phyloP scores from a whole-genome alignment of 2,329 filamentous ascomycete species.

The Sporothrix curviconia region DNA sequence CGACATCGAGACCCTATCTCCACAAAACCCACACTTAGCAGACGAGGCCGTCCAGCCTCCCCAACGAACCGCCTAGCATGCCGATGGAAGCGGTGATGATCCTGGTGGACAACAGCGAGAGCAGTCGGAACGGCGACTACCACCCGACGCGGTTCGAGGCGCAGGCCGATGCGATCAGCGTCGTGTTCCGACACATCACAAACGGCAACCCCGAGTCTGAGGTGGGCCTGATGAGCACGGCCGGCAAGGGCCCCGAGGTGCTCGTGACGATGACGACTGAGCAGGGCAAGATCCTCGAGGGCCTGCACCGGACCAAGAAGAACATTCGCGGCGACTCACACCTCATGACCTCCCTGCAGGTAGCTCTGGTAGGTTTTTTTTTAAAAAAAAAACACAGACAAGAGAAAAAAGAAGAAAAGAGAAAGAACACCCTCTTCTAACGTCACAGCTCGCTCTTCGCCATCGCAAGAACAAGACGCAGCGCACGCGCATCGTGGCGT shows the following conservation, averaged over 20 bases:
- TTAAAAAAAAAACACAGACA: no score
- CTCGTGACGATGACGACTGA: conserved; percentile 94
- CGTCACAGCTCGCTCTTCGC: conserved; percentile 76
- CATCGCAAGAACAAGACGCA: conserved; percentile 97
- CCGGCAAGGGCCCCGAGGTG: conserved; percentile 92
- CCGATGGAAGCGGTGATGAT: conserved; percentile 99
- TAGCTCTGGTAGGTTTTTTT: conserved; percentile 61
- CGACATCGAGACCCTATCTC: neutral
- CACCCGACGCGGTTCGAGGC: conserved; percentile 93
- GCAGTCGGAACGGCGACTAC: conserved; percentile 90
- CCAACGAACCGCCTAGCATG: conserved; percentile 59
- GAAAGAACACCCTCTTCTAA: no score
- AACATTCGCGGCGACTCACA: conserved; percentile 89
- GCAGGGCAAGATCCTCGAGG: conserved; percentile 89
- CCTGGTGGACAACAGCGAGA: conserved; percentile 98
- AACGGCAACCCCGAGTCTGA: conserved; percentile 94
- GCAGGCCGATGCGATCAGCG: conserved; percentile 88
- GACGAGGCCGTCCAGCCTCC: conserved; percentile 1
- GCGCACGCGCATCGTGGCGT: conserved; percentile 90
- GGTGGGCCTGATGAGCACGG: conserved; percentile 98
- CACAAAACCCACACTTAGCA: neutral
- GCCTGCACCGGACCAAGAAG: conserved; percentile 77
- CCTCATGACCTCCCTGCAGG: conserved; percentile 88
- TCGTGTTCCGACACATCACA: conserved; percentile 93
- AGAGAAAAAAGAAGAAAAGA: no score